Conservation (phyloP, 1,284 basidiomycete genomes). For the Apiotrichum sp. region DNA sequence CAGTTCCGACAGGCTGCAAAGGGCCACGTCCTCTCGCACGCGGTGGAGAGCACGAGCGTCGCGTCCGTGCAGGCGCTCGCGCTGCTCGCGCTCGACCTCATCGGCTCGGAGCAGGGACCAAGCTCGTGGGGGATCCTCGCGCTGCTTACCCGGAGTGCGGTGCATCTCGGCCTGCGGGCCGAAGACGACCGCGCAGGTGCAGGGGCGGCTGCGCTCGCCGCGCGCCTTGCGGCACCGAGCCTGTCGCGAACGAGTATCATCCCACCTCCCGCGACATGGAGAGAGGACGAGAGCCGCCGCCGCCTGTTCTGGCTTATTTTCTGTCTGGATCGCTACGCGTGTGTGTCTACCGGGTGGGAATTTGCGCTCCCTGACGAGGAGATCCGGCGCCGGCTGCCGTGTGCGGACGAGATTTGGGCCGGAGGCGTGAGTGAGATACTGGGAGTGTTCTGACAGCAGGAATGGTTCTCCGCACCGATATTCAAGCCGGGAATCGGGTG, state of each 20-base stretch:
- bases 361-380: slow-evolving; percentile 45
- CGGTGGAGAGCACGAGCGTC: slow-evolving; percentile 44
- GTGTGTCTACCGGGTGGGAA: slow-evolving; percentile 45
- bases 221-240: slow-evolving; percentile 17
- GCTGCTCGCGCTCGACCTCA: slow-evolving; percentile 43
- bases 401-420: slow-evolving; percentile 39
- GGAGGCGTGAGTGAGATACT: slow-evolving; percentile 23
- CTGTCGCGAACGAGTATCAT: slow-evolving; percentile 42
- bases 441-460: slow-evolving; percentile 15
- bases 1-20: slow-evolving; percentile 38
- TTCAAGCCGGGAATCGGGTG: slow-evolving; percentile 39
- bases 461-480: slow-evolving; percentile 36
- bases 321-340: slow-evolving; percentile 44
- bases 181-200: slow-evolving; percentile 29
- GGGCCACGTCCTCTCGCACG: slow-evolving; percentile 41
- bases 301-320: slow-evolving; percentile 47
- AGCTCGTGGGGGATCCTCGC: slow-evolving; percentile 45
- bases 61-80: slow-evolving; percentile 44
- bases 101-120: slow-evolving; percentile 45
- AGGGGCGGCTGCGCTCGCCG: background rate
- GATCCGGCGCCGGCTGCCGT: slow-evolving; percentile 41
- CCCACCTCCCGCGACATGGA: slow-evolving; percentile 37
- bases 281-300: slow-evolving; percentile 43
- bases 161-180: slow-evolving; percentile 39
- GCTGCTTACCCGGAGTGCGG: slow-evolving; percentile 42